Evolutionary conservation across 768 basidiomycete genomes (phyloP).

Genomic region (Boletus insuetus): DNA sequence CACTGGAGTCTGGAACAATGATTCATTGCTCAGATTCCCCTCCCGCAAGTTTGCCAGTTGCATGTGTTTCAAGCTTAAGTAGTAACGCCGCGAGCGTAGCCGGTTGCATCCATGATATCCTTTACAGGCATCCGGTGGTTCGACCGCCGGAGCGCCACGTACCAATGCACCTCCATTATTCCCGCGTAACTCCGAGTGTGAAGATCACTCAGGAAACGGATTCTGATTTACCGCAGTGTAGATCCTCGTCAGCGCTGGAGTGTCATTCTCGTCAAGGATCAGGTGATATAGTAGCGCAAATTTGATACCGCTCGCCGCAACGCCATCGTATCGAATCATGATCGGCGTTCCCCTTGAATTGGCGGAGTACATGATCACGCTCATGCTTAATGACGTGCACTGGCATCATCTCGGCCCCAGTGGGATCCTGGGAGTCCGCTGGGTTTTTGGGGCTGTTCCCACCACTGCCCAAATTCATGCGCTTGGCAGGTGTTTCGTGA

Average conservation of each 20-base stretch:
- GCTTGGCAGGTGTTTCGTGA: neutral
- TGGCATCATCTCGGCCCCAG: neutral
- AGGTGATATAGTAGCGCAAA: neutral
- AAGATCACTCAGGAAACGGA: slow-evolving; percentile 4
- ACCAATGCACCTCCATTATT: neutral
- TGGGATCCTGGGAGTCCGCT: neutral
- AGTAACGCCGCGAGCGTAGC: too few relatives aligned
- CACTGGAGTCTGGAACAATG: too few relatives aligned
- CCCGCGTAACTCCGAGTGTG: slow-evolving; percentile 7
- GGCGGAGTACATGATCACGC: neutral
- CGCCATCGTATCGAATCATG: neutral
- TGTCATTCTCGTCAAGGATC: neutral
- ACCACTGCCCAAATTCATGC: neutral
- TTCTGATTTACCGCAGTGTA: slow-evolving; percentile 10
- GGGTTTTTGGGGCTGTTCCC: neutral
- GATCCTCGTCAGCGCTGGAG: slow-evolving; percentile 3
- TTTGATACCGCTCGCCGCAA: neutral
- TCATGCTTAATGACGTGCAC: neutral
- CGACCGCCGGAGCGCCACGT: slow-evolving; percentile 11
- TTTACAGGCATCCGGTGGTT: slow-evolving; percentile 10
- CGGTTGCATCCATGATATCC: neutral
- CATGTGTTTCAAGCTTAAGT: neutral
- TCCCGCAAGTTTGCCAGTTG: neutral
- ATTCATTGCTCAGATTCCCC: neutral
- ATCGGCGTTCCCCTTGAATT: neutral